Base-by-base conservation (phyloP, 1,284 basidiomycete genomes). In the Psilocybe mexicana region DNA sequence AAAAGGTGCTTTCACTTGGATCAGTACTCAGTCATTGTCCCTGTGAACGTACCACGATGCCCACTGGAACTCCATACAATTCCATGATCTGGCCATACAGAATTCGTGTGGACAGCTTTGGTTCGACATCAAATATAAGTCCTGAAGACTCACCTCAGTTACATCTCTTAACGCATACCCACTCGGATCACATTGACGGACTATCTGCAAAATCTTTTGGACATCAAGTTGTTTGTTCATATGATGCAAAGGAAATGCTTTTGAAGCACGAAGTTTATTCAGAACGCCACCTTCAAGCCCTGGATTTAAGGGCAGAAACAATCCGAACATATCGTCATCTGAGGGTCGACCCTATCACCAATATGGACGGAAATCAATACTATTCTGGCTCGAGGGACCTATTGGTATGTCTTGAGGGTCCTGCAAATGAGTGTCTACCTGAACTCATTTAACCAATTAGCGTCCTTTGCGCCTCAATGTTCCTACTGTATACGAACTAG, bases 171-270 rank as follows among this genome's bases (percentile, higher is more conserved):
- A 86, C 88, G 0, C 93, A 95, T 68, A 90, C 92, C 0, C 93
- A 96, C 72, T 80, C 92, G 0, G 93, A 94, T 71, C 93, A 94
- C 68, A 78, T 90, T 55, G 74, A 72, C 44, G 91, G 91, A 3
- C 77, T 93, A 10, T 79, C 84, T 18, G 79, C 87, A 18, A 84
- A 85, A 61, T 87, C 85, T 0, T 92, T 93, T 63, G 83, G 80
- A 1, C 79, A 82, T 30, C 79, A 74, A 2, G 82, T 95, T 10
- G 71, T 92, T 51, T 95, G 93, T 71, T 92, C 92, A 0, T 71
- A 75, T 8, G 91, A 93, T 70, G 86, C 93, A 10, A 94, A 93
- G 71, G 81, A 88, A 55, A 93, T 94, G 87, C 74, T 95, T 0
- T 72, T 94, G 23, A 78, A 81, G 48, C 85, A 92, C 62, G 91